phyloP scores from a whole-genome alignment of 495 filamentous ascomycete species.

The Evansstolkia leycettana region DNA sequence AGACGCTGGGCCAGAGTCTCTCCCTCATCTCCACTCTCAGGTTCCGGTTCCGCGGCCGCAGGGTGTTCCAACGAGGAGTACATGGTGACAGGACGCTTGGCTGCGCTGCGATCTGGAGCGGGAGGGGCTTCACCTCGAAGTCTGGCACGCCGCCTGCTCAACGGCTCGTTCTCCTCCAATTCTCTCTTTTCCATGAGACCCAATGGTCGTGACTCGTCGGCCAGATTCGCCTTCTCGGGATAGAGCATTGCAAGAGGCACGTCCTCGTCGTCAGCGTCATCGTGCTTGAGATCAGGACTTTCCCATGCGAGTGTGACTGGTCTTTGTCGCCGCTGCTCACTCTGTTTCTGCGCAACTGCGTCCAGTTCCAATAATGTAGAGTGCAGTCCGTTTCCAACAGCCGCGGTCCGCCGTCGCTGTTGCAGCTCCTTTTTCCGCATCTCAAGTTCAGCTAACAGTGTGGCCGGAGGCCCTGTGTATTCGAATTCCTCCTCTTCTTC shows the following conservation, averaged over 20 bases:
- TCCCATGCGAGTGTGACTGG: constrained; percentile 87
- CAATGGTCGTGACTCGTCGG: constrained; percentile 54
- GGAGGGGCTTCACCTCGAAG: constrained; percentile 45
- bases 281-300: constrained; percentile 35
- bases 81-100: constrained; percentile 26
- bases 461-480: constrained; percentile 67
- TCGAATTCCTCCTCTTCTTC: constrained; percentile 26
- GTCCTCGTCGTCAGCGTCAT: constrained; percentile 51
- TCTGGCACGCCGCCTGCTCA: constrained; percentile 67
- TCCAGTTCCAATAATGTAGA: constrained; percentile 87
- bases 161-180: constrained; percentile 82
- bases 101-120: constrained; percentile 12
- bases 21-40: constrained; percentile 46
- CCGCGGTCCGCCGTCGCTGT: constrained; percentile 55
- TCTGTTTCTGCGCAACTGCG: constrained; percentile 78
- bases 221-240: constrained; percentile 42
- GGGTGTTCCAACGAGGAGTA: constrained; percentile 14
- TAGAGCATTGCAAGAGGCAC: constrained; percentile 78
- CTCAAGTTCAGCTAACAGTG: constrained; percentile 84
- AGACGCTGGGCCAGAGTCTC: constrained; percentile 73
- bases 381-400: constrained; percentile 60
- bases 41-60: constrained; percentile 6
- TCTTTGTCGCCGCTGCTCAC: constrained; percentile 57
- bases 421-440: constrained; percentile 76
- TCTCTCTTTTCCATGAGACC: constrained; percentile 78